phyloP scores from a whole-genome alignment of 129 eudicot genomes.

The Helianthus tuberosus region DNA sequence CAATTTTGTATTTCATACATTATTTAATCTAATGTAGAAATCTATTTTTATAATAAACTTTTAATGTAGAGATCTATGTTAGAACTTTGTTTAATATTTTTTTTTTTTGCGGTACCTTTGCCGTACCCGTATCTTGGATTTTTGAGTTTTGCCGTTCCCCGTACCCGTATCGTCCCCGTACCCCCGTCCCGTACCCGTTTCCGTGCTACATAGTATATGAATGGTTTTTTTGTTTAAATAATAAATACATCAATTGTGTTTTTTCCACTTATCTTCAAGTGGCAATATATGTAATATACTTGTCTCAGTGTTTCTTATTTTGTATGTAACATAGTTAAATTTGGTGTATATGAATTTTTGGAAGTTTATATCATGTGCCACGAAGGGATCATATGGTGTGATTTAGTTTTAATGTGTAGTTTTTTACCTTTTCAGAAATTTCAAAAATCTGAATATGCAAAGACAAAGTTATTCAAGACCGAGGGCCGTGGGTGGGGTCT shows the following conservation, averaged over 20 bases:
- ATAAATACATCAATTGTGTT: background rate
- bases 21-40: too few species aligned
- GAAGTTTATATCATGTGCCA: conserved; percentile 8
- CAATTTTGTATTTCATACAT: too few species aligned
- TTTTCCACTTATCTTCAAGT: background rate
- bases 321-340: background rate
- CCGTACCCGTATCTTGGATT: too few species aligned
- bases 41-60: too few species aligned
- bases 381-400: conserved; percentile 14
- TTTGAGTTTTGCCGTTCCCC: too few species aligned
- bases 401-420: background rate
- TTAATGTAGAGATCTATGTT: too few species aligned
- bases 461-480: conserved; percentile 80
- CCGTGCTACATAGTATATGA: background rate
- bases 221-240: background rate
- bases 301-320: background rate
- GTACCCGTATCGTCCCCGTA: too few species aligned
- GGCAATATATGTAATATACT: background rate
- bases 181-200: too few species aligned
- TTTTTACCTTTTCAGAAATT: conserved; percentile 59
- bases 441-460: conserved; percentile 81
- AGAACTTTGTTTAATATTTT: too few species aligned
- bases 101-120: too few species aligned
- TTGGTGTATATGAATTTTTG: conserved; percentile 2
- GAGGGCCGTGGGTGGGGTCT: conserved; percentile 99